Evolutionary conservation across 495 filamentous ascomycete species (phyloP), one percentile per base, ranked within the genome.

Genomic region (Chaetomium fimeti): DNA sequence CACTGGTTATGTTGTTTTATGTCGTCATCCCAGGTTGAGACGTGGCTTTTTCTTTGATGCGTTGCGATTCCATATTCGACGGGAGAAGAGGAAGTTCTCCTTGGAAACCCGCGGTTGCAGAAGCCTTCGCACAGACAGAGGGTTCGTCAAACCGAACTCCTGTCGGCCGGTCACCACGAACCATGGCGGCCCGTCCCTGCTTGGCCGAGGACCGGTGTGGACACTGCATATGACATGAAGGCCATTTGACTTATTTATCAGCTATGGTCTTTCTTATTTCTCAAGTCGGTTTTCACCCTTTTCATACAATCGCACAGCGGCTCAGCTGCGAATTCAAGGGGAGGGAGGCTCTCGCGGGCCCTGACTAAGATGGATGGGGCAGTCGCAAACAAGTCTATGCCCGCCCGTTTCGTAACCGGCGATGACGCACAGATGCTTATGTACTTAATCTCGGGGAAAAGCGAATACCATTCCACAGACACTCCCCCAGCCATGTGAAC

Each of bases 361-460:
- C 20, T 53, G 48, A 53, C 48, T 20, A 16, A 27, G 47, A 53
- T 61, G 45, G 28, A 51, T 22, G 43, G 28, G 22, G 24, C 36
- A 42, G 16, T 15, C 42, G 16, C 18, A 40, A 8, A 36, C 57
- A 36, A 16, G 27, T 24, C 42, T 1, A 32, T 16, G 49, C 20
- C 40, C 38, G 57, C 45, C 9, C 29, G 11, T 25, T 0, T 52
- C 29, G 6, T 38, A 47, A n/a, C 9, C 2, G 20, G 38, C 15
- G 48, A 61, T 22, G 47, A 27, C 28, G 22, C 24, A 25, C 13
- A 28, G 29, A 54, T 15, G 51, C 56, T 43, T 47, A 47, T 62
- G 60, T 62, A 62, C 27, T 56, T 62, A 62, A 62, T 62, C 9
- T 45, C 24, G 47, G 25, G 24, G 9, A 62, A 56, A 62, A 62